Evolutionary conservation across 176 grass and related monocot species (phyloP).

Genomic region (Cenchrus purpureus): DNA sequence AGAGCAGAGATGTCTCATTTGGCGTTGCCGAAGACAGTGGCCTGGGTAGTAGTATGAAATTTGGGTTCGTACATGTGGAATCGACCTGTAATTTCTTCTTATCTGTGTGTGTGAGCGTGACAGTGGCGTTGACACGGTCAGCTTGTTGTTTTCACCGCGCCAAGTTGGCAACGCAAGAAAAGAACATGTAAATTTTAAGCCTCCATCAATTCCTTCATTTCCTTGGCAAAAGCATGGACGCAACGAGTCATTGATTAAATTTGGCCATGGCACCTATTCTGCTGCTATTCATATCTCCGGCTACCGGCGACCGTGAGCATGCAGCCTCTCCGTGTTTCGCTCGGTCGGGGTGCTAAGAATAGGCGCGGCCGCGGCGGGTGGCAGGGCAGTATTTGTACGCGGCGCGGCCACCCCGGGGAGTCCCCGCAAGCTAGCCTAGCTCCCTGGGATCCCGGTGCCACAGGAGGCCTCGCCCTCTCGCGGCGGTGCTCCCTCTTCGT

Average conservation of each 20-base stretch:
- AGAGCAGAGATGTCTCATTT: neutral
- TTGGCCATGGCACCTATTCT: neutral
- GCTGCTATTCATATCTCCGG: constrained; percentile 30
- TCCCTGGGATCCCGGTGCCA: constrained; percentile 40
- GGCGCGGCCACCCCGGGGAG: neutral
- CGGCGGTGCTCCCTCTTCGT: constrained; percentile 49
- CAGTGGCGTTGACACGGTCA: constrained; percentile 5
- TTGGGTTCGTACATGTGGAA: neutral
- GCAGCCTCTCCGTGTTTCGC: constrained; percentile 31
- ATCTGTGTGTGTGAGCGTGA: too few relatives aligned
- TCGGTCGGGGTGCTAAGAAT: constrained; percentile 28
- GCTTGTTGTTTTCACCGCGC: neutral
- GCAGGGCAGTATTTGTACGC: constrained; percentile 44
- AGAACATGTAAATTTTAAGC: too few relatives aligned
- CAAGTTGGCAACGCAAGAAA: neutral
- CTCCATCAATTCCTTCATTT: too few relatives aligned
- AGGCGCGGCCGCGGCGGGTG: neutral
- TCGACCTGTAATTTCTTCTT: neutral
- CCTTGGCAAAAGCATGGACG: too few relatives aligned
- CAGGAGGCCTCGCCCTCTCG: constrained; percentile 31
- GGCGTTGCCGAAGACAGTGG: neutral
- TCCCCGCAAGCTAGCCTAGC: constrained; percentile 31
- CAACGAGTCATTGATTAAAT: neutral
- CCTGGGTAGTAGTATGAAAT: neutral
- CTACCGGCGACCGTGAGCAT: neutral